Evolutionary conservation across 1,284 basidiomycete genomes (phyloP).

Genomic region (Ustilago curta): DNA sequence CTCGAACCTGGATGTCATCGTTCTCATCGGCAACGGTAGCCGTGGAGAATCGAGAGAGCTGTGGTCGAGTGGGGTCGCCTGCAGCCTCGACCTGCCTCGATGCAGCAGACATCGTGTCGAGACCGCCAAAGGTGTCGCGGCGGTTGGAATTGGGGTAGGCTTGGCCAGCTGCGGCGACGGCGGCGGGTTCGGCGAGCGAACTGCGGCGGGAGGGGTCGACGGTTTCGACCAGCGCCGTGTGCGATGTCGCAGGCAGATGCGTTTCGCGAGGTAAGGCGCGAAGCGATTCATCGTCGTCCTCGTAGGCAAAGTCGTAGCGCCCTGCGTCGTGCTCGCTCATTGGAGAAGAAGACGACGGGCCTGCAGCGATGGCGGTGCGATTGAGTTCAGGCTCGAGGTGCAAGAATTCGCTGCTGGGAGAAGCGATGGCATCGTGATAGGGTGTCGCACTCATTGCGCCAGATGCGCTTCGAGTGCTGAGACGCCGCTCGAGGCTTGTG

Average conservation of each 20-base stretch:
- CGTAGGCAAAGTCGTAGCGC: constrained; percentile 15
- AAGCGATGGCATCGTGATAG: constrained; percentile 32
- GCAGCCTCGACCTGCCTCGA: constrained; percentile 2
- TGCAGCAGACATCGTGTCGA: constrained; percentile 18
- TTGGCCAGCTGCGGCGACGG: not conserved
- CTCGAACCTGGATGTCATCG: constrained; percentile 3
- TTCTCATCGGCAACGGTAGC: constrained; percentile 16
- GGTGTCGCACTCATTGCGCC: constrained; percentile 29
- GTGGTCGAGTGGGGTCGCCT: constrained; percentile 16
- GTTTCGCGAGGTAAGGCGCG: constrained; percentile 22
- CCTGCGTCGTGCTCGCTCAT: constrained; percentile 9
- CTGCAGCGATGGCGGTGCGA: constrained; percentile 20
- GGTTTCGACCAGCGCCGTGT: constrained; percentile 38
- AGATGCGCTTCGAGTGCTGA: constrained; percentile 29
- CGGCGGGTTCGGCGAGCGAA: constrained; percentile 8
- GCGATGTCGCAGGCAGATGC: constrained; percentile 23
- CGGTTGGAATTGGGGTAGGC: constrained; percentile 17
- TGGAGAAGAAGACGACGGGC: constrained; percentile 22
- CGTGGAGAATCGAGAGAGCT: constrained; percentile 34
- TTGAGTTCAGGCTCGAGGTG: constrained; percentile 10
- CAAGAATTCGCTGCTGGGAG: constrained; percentile 37
- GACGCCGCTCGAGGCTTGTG: constrained; percentile 40
- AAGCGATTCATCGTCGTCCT: constrained; percentile 33
- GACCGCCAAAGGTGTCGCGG: constrained; percentile 45
- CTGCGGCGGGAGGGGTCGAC: constrained; percentile 20